Evolutionary conservation across 371 early-diverging fungal species (phyloP), one percentile per base, ranked within the genome.

Genomic region (Syncephalastrum sp.): DNA sequence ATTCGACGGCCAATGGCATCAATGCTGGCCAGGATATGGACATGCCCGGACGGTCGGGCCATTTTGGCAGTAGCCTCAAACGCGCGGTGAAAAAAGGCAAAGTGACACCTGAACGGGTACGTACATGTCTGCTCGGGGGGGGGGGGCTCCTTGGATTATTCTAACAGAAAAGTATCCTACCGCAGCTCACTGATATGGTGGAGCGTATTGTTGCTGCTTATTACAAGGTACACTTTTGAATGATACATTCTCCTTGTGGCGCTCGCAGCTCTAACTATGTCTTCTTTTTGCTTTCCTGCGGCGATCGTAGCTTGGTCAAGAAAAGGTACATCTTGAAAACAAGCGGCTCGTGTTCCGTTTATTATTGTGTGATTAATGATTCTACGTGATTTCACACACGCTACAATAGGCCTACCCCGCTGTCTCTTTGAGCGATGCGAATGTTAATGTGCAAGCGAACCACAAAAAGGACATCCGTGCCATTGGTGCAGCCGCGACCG

Each of bases 121-220:
- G 46, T 43, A 42, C 17, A 27, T 15, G 12, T 3, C 23, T 48
- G 13, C 49, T 24, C 68, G 42, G 12, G 10, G 38, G n/a, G n/a
- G n/a, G n/a, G n/a, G n/a, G n/a, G 8, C 0, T 33, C 0, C 12
- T 12, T 12, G 5, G 38, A 33, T 12, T 10, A 33, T 33, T 33
- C n/a, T 27, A 21, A 41, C 21, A 10, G 7, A 25, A 33, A 25
- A 24, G 2, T 33, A 14, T 55, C 17, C 1, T 3, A 8, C 16
- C 27, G 16, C 43, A 60, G 64, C 41, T 82, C 16, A 53, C 43
- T 0, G 87, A 86, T 50, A 82, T 83, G 81, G 84, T 74, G 29
- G 73, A 56, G 17, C 77, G 87, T 47, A 77, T 85, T 56, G 68
- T 84, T 16, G 75, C 82, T 25, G 53, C 85, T 13, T 77, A 74